Evolutionary conservation across 176 grass and related monocot genomes (phyloP), one percentile per base, ranked within the genome.

Genomic region (Aechmea fasciata): DNA sequence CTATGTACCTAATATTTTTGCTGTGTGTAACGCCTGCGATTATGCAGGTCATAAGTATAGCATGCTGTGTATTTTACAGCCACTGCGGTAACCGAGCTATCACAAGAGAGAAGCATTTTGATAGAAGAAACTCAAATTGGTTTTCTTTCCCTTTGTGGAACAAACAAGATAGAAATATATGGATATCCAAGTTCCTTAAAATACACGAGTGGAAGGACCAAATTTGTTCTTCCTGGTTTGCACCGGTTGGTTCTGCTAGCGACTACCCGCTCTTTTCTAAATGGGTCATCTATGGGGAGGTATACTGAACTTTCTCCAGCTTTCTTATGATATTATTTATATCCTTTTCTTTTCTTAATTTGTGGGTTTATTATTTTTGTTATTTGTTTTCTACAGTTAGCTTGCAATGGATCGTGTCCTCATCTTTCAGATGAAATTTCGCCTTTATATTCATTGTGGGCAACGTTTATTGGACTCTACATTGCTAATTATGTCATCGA

Each of bases 221-320:
- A 76, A 87, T 97, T 65, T 97, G 93, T 68, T 92, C 86, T 4
- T 87, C 89, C 78, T 97, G 93, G 93, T 97, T 97, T 77, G 93
- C 89, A 9, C 86, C 93, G 1, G 93, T 97, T 75, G 93, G 93
- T 13, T 90, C 86, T 81, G 93, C 93, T 70, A 90, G 73, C 50
- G 93, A 97, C 68, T 97, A 97, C 72, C 89, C 93, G 47, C 87
- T 97, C 66, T 80, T 92, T 66, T 92, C 93, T 66, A 97, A 97
- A 84, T 97, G 93, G 93, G 93, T 79, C 29, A 84, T 97, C 76
- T 97, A 97, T 82, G 93, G 89, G 59, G 89, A 97, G 88, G 93
- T 92, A 73, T 75, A 48, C 71, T 63, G 3, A 19, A 18, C 61
- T 77, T 19, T 50, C 77, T 25, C 14, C 62, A 29, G 22, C 49